Evolutionary conservation across 2,329 filamentous ascomycete species (phyloP).

Genomic region (Alternaria dauci): DNA sequence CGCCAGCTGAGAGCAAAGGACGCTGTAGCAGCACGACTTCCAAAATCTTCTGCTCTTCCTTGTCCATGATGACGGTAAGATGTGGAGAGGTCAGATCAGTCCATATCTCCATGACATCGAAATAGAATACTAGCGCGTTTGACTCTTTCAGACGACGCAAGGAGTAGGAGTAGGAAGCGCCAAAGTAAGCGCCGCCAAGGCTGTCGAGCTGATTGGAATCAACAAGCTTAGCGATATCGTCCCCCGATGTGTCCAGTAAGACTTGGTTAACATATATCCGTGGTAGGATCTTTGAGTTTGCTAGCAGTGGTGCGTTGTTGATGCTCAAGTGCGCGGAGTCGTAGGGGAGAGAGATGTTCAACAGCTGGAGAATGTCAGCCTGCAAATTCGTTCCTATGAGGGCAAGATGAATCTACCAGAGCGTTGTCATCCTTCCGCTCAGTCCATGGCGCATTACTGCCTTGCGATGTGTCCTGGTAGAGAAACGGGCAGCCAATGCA

Average conservation of each 20-base stretch:
- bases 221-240: constrained; percentile 26
- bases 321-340: constrained; percentile 34
- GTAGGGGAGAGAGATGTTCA: constrained; percentile 45
- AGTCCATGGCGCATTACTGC: constrained; percentile 35
- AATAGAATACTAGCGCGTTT: constrained; percentile 36
- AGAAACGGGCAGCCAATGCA: constrained; percentile 46
- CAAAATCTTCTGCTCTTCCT: constrained; percentile 36
- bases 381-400: neutral
- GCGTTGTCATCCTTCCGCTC: constrained; percentile 38
- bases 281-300: constrained; percentile 28
- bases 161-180: constrained; percentile 42
- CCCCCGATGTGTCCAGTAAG: constrained; percentile 28
- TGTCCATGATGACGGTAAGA: constrained; percentile 26
- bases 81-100: constrained; percentile 24
- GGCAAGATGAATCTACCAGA: constrained; percentile 23
- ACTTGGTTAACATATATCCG: constrained; percentile 43
- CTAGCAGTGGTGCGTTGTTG: constrained; percentile 37
- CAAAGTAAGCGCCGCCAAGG: constrained; percentile 35
- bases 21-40: constrained; percentile 39
- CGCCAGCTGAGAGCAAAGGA: constrained; percentile 34
- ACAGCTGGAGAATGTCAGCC: constrained; percentile 23
- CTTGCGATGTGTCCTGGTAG: constrained; percentile 40
- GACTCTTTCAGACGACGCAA: constrained; percentile 27
- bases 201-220: constrained; percentile 33
- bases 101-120: constrained; percentile 40